These are phyloP conservation scores for Cytospora chrysosperma DNA, from an alignment of 2,329 filamentous ascomycete genomes.

Conservation along the genomic window DNA sequence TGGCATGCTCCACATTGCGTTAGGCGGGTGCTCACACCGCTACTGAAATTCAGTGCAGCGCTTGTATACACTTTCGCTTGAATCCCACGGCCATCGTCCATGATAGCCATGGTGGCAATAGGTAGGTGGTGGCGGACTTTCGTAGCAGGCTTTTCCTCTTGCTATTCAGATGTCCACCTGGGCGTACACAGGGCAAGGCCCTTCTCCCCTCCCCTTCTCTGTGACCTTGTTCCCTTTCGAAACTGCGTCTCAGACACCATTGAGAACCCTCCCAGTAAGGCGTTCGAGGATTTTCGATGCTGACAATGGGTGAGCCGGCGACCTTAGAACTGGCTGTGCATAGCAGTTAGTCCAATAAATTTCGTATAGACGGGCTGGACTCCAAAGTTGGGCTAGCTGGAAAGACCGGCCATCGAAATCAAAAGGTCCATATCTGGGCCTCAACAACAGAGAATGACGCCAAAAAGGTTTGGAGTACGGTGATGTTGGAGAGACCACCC, in stretches of 20 bases:
- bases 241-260: constrained; percentile 40
- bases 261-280: constrained; percentile 53
- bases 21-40: constrained; percentile 49
- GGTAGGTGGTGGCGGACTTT: constrained; percentile 55
- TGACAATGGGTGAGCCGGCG: constrained; percentile 43
- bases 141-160: constrained; percentile 33
- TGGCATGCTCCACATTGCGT: constrained; percentile 49
- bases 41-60: constrained; percentile 52
- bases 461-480: constrained; percentile 50
- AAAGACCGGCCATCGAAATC: constrained; percentile 47
- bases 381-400: constrained; percentile 49
- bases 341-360: constrained; percentile 45
- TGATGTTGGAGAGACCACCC: constrained; percentile 52
- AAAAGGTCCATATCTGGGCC: constrained; percentile 50
- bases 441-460: constrained; percentile 50
- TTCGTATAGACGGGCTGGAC: constrained; percentile 41
- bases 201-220: neutral
- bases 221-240: constrained; percentile 21
- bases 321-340: constrained; percentile 49
- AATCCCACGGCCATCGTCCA: constrained; percentile 42
- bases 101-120: constrained; percentile 52
- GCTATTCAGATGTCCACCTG: too few relatives aligned
- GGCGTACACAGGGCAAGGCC: constrained; percentile 8
- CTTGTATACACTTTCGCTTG: constrained; percentile 51
- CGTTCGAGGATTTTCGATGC: constrained; percentile 55